Evolutionary conservation across 1,284 basidiomycete species (phyloP).

Genomic region (Kalmanozyma brasiliensis): DNA sequence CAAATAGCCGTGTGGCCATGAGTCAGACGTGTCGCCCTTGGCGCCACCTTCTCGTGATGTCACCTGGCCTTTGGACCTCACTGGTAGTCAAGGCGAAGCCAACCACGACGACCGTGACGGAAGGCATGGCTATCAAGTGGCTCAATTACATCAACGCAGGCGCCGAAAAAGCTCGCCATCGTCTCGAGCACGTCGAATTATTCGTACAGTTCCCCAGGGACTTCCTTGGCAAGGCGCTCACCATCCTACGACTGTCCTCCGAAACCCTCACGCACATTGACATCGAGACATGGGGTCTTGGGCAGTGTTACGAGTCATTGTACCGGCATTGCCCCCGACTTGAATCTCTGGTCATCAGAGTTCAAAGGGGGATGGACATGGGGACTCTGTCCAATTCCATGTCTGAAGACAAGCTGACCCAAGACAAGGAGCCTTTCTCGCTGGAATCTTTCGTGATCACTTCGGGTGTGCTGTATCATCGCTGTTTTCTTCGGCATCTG

Average conservation of each 20-base stretch:
- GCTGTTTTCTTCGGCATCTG: no score
- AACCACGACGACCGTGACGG: neutral
- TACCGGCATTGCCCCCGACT: slow-evolving; percentile 19
- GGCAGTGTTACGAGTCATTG: slow-evolving; percentile 2
- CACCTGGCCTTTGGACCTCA: slow-evolving; percentile 9
- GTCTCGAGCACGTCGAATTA: slow-evolving; percentile 16
- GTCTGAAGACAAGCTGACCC: no score
- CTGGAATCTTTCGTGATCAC: no score
- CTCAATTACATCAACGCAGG: slow-evolving; percentile 11
- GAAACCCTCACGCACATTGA: slow-evolving; percentile 12
- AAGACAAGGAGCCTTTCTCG: slow-evolving; percentile 9
- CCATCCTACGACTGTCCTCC: slow-evolving; percentile 9
- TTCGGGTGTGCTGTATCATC: no score
- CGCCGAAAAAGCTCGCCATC: slow-evolving; percentile 4
- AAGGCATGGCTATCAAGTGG: neutral
- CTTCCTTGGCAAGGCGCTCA: slow-evolving; percentile 2
- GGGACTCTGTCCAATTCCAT: neutral
- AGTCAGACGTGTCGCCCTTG: slow-evolving; percentile 18
- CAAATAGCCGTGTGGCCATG: slow-evolving; percentile 1
- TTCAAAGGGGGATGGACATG: neutral
- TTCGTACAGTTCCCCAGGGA: neutral
- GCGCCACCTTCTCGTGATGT: slow-evolving; percentile 8
- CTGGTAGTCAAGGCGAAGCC: neutral
- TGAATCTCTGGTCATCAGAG: neutral
- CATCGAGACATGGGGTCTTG: neutral